phyloP scores from a whole-genome alignment of 2,329 filamentous ascomycete species.

The Penicillium sp. region DNA sequence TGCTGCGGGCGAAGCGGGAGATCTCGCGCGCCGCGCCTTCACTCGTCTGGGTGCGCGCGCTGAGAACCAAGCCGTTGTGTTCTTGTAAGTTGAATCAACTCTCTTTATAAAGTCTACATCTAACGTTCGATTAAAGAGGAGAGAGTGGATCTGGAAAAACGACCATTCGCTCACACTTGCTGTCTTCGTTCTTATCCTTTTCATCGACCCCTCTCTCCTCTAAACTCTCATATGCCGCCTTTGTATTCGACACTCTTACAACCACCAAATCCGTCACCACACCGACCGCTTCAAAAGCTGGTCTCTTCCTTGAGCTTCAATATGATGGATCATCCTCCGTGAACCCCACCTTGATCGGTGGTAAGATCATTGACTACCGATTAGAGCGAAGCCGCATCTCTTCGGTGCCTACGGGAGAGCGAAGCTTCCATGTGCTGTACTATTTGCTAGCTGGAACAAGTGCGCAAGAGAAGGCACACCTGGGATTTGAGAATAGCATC shows the following conservation, averaged over 20 bases:
- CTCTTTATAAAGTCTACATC: slow-evolving; percentile 2
- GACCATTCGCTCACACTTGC: slow-evolving; percentile 82
- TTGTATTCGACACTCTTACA: slow-evolving; percentile 92
- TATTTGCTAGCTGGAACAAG: slow-evolving; percentile 93
- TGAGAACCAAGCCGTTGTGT: slow-evolving; percentile 90
- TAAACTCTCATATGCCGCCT: slow-evolving; percentile 89
- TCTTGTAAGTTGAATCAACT: slow-evolving; percentile 67
- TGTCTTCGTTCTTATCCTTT: slow-evolving; percentile 82
- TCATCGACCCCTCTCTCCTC: slow-evolving; percentile 90
- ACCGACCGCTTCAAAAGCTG: slow-evolving; percentile 91
- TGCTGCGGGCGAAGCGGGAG: slow-evolving; percentile 88
- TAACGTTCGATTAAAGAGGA: slow-evolving; percentile 61
- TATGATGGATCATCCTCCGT: slow-evolving; percentile 87
- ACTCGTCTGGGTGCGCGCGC: slow-evolving; percentile 80
- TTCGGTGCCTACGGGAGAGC: slow-evolving; percentile 89
- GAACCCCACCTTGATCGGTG: slow-evolving; percentile 85
- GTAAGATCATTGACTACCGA: slow-evolving; percentile 90
- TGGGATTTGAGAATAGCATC: slow-evolving; percentile 60
- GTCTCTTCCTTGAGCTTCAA: slow-evolving; percentile 92
- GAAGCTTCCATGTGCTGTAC: slow-evolving; percentile 94
- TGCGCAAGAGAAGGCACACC: slow-evolving; percentile 81
- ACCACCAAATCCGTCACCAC: slow-evolving; percentile 97
- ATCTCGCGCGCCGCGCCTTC: slow-evolving; percentile 83
- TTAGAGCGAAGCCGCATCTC: slow-evolving; percentile 89
- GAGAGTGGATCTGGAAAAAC: slow-evolving; percentile 97